Evolutionary conservation across 2,329 filamentous ascomycete species (phyloP).

Genomic region (Penicillium sp.): DNA sequence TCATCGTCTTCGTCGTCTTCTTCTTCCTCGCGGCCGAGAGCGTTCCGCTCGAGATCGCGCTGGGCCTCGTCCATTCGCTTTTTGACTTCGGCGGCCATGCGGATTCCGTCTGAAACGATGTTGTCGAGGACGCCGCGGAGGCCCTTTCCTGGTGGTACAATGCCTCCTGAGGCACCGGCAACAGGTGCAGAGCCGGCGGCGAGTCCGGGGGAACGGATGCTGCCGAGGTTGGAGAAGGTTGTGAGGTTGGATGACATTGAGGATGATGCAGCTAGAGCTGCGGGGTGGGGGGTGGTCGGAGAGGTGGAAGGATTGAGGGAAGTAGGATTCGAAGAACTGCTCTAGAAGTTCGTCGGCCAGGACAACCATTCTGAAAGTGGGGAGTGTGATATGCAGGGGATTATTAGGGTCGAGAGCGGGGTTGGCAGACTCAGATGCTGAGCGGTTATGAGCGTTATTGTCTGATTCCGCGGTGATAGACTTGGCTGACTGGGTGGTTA

Average conservation of each 20-base stretch:
- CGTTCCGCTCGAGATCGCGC: conserved; percentile 82
- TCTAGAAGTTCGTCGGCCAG: conserved; percentile 93
- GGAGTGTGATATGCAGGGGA: conserved; percentile 90
- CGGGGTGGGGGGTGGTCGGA: conserved; percentile 60
- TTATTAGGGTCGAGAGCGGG: conserved; percentile 88
- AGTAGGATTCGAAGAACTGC: conserved; percentile 95
- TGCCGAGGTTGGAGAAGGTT: conserved; percentile 74
- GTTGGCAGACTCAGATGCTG: conserved; percentile 76
- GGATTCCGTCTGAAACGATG: conserved; percentile 96
- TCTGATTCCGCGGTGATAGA: conserved; percentile 7
- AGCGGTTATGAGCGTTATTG: conserved; percentile 48
- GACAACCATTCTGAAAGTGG: conserved; percentile 98
- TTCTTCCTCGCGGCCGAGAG: conserved; percentile 64
- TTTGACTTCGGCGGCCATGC: conserved; percentile 87
- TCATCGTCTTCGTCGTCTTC: conserved; percentile 71
- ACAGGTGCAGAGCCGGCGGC: conserved; percentile 41
- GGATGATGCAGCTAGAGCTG: conserved; percentile 44
- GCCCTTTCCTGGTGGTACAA: conserved; percentile 67
- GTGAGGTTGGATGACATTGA: conserved; percentile 70
- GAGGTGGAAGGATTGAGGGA: conserved; percentile 88
- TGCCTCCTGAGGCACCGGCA: conserved; percentile 56
- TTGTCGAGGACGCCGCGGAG: conserved; percentile 92
- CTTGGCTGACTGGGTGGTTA: conserved; percentile 16
- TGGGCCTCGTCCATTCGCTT: conserved; percentile 95
- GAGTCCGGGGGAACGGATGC: conserved; percentile 45